phyloP scores from a whole-genome alignment of 768 basidiomycete genomes.

The Suillus subluteus region DNA sequence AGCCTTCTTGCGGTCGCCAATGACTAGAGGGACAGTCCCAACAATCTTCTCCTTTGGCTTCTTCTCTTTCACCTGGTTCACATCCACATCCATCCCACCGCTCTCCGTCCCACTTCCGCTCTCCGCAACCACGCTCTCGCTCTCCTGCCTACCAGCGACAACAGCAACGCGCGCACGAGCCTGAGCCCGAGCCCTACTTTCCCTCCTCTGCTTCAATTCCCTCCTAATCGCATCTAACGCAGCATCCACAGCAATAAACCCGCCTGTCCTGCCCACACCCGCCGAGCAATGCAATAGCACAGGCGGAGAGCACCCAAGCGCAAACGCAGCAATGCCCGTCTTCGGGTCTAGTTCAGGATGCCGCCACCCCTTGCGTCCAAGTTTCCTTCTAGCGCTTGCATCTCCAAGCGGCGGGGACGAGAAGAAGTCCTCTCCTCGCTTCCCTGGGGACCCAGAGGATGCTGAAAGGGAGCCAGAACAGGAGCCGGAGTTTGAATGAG shows the following conservation, averaged over 20 bases:
- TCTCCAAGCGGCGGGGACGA: conserved; percentile 16
- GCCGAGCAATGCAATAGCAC: conserved; percentile 90
- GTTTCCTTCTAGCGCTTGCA: conserved; percentile 6
- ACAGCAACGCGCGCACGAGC: conserved; percentile 10
- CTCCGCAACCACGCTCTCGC: not conserved
- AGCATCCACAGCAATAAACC: conserved; percentile 88
- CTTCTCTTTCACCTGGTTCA: conserved; percentile 7
- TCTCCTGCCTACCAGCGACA: conserved; percentile 7
- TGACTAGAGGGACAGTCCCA: conserved; percentile 30
- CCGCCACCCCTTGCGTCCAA: conserved; percentile 30
- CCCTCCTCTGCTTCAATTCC: conserved; percentile 51
- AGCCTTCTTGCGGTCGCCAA: conserved; percentile 31
- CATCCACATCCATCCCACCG: conserved; percentile 32
- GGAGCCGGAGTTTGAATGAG: not conserved
- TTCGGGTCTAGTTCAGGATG: conserved; percentile 50
- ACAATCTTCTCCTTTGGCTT: conserved; percentile 8
- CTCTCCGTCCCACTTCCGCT: conserved; percentile 10
- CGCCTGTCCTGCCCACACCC: conserved; percentile 93
- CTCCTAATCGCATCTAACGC: conserved; percentile 74
- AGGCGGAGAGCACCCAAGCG: conserved; percentile 51
- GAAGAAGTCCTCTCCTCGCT: conserved; percentile 16
- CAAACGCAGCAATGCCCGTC: conserved; percentile 60
- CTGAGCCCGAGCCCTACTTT: conserved; percentile 16
- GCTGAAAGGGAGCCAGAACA: conserved; percentile 18
- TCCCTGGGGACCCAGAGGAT: not conserved